A percentile compares a stretch with the other conserved stretches of the same genome.
Conservation (phyloP, 257 asterid species). For the Verbascum thapsus region DNA sequence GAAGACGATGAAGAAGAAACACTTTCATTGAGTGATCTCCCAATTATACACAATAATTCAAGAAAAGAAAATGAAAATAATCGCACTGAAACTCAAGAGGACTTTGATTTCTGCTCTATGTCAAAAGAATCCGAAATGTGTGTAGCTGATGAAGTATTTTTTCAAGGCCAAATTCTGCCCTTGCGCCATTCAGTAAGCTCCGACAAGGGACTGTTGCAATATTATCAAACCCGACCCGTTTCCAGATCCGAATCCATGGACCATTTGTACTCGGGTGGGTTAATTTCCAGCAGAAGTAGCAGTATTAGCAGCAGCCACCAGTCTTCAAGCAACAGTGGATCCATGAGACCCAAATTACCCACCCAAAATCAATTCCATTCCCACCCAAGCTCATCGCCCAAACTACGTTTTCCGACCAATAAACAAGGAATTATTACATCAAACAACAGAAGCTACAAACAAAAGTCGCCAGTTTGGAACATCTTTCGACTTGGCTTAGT, state of each 20-base stretch:
- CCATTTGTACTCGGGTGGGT: conserved; percentile 40
- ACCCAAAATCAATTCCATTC: conserved; percentile 63
- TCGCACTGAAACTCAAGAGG: conserved; percentile 38
- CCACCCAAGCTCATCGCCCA: conserved; percentile 90
- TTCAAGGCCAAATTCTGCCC: conserved; percentile 79
- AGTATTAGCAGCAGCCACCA: conserved; percentile 70
- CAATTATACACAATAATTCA: conserved; percentile 38
- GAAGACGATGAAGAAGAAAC: conserved; percentile 63
- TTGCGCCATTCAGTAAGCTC: conserved; percentile 60
- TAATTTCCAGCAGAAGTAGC: conserved; percentile 58
- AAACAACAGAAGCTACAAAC: no score
- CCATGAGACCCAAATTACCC: conserved; percentile 34
- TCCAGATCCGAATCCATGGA: conserved; percentile 69
- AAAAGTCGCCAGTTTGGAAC: conserved; percentile 51
- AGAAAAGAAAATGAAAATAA: conserved; percentile 23
- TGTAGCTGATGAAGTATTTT: conserved; percentile 79
- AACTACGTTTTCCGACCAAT: conserved; percentile 39
- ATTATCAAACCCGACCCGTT: conserved; percentile 24
- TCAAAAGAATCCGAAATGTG: conserved; percentile 68
- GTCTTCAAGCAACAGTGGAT: conserved; percentile 67
- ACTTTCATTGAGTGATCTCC: conserved; percentile 81
- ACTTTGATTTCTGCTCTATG: conserved; percentile 61
- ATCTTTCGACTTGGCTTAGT: conserved; percentile 27
- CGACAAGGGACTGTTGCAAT: conserved; percentile 28
- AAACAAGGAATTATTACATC: conserved; percentile 23